Base-by-base conservation (phyloP, 345 rosid genomes). In the Salix caprea region DNA sequence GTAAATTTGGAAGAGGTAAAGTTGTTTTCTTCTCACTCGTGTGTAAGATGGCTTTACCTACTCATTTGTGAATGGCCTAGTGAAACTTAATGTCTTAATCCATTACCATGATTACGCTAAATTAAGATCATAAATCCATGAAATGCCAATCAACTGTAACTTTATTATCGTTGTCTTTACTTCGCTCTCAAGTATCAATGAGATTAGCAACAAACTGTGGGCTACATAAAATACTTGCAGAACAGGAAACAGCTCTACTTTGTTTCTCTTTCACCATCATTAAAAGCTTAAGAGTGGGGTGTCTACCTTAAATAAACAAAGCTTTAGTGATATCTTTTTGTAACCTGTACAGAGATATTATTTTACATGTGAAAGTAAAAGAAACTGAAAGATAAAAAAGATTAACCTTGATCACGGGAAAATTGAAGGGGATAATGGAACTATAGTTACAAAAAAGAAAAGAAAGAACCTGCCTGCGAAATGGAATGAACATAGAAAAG, bases 401-500 rank as follows among this genome's bases (percentile, higher is more conserved):
- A 28, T 60, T 40, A 14, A 70, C 1, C 40, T 26, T 26, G 6
- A 21, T 18, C n/a, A 24, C 11, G 9, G 30, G 56, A 74, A 79
- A 60, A 39, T 74, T 67, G 42, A 70, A 48, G 34, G 67, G 24
- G 28, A 36, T 44, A 21, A 24, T n/a, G 18, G 8, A 9, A 24
- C 11, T 26, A 24, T 42, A 46, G 32, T 18, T 69, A 37, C 5
- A 24, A 46, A 30, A 26, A 23, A 4, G 28, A 28, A 73, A 50
- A 56, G 37, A 68, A 62, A 16, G 26, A 81, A 82, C 88, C 85
- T 82, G 80, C 98, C 97, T 91, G 97, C 74, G 88, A 87, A 85
- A 85, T 71, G 23, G 86, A 85, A 81, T 94, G 98, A 78, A 87
- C 88, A 78, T 90, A 88, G 81, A 86, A 82, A 66, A 90, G 86